These are phyloP conservation scores for Cucurbita maxima DNA, from an alignment of 306 rosid species.

Conservation along the genomic window DNA sequence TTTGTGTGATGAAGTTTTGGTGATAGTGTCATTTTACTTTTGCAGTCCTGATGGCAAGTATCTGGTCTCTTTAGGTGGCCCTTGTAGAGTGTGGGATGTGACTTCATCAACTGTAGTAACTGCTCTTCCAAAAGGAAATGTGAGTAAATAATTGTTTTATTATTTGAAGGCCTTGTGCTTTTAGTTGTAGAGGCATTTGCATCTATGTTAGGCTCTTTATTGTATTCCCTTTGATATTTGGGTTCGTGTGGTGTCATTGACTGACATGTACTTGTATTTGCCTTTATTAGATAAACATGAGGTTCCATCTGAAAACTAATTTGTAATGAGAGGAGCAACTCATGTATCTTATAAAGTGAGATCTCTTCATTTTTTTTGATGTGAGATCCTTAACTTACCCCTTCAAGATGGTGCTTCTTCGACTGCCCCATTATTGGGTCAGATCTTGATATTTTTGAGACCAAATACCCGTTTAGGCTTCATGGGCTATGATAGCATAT, in stretches of 20 bases:
- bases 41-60: slow-evolving; percentile 73
- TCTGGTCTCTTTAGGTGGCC: slow-evolving; percentile 78
- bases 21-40: slow-evolving; percentile 19
- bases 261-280: background rate
- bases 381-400: too few species aligned
- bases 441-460: too few species aligned
- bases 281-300: too few species aligned
- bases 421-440: too few species aligned
- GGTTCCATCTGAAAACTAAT: too few species aligned
- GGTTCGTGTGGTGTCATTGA: background rate
- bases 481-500: too few species aligned
- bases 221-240: background rate
- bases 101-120: slow-evolving; percentile 38
- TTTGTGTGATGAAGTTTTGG: slow-evolving; percentile 12
- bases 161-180: background rate
- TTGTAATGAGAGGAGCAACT: too few species aligned
- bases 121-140: slow-evolving; percentile 53
- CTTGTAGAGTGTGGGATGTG: slow-evolving; percentile 81
- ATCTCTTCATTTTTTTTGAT: too few species aligned
- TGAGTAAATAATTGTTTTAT: slow-evolving; percentile 27
- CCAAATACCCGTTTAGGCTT: too few species aligned
- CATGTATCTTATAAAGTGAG: too few species aligned
- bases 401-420: too few species aligned
- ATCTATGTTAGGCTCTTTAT: background rate
- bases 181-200: background rate